These are phyloP conservation scores for Cicer arietinum DNA, from an alignment of 306 rosid genomes.

Conservation along the genomic window DNA sequence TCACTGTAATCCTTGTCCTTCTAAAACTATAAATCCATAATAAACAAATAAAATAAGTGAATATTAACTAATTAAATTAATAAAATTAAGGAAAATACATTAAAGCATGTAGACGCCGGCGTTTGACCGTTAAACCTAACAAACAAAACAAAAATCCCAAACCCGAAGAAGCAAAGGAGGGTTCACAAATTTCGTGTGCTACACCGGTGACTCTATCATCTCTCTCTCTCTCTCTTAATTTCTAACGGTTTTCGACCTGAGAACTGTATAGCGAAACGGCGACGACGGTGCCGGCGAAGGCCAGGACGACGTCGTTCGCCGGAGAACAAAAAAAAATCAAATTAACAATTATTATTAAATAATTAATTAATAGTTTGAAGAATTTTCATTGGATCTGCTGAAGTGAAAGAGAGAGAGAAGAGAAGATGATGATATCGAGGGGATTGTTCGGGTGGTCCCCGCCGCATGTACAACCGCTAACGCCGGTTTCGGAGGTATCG, in stretches of 20 bases:
- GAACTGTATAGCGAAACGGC: constrained; percentile 29
- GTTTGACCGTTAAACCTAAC: constrained; percentile 63
- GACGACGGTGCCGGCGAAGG: constrained; percentile 52
- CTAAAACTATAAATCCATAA: constrained; percentile 36
- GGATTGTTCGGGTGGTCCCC: constrained; percentile 99
- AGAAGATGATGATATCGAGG: constrained; percentile 91
- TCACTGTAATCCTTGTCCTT: constrained; percentile 33
- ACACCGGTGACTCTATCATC: background rate
- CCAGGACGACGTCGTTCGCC: constrained; percentile 55
- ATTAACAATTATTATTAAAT: background rate
- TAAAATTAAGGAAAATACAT: constrained; percentile 24
- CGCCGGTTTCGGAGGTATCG: constrained; percentile 96
- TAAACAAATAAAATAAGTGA: background rate
- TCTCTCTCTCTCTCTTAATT: constrained; percentile 9
- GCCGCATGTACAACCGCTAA: constrained; percentile 92
- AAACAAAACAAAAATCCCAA: background rate
- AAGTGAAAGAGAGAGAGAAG: constrained; percentile 11
- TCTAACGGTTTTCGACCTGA: constrained; percentile 58
- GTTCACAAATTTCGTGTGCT: constrained; percentile 38
- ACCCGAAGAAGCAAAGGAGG: background rate
- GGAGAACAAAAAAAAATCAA: constrained; percentile 13
- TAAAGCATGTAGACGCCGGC: constrained; percentile 51
- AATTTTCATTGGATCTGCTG: constrained; percentile 60
- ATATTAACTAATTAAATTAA: background rate
- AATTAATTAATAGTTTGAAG: background rate